Evolutionary conservation across 108 stramenopile genomes (phyloP), one percentile per base, ranked within the genome.

Genomic region (Seminavis robusta): DNA sequence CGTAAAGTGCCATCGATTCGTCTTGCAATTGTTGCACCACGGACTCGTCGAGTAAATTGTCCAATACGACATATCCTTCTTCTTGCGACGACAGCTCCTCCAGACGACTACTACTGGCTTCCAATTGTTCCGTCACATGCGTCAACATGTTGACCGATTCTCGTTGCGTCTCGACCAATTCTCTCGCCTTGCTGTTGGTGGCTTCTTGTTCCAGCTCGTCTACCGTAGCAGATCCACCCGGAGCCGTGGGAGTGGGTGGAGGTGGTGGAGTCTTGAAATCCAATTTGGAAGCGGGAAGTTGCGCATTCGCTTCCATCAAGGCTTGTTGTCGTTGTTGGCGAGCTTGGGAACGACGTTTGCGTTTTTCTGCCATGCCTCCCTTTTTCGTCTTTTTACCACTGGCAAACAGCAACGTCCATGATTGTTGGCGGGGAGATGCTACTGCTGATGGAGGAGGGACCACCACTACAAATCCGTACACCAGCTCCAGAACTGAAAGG

Each of bases 121-220:
- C 48, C 0, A 77, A 33, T 29, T 38, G 26, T 39, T 72, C 61
- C 31, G 32, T 39, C 20, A 73, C 59, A 64, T 48, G 31, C 9
- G 76, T 77, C 37, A 77, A 39, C 59, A 71, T 67, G 11, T 67
- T 56, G 21, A 77, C 71, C 44, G 52, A 55, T 15, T 56, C 54
- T 10, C 71, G 65, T 44, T 77, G 76, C 1, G 58, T 41, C 40
- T 65, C 58, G 19, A 77, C 46, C 32, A 77, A 29, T 25, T 71
- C 52, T 32, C 65, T 70, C 5, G 76, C 76, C 27, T 61, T 56
- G 25, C 53, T 17, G 5, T 33, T 53, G 5, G 75, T 48, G 6
- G 38, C 54, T 21, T 46, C 53, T 45, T 51, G 61, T 15, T 67
- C 64, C 7, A 57, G 40, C 4, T 58, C 55, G 15, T 52, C 20